Evolutionary conservation across 2,329 filamentous ascomycete species (phyloP).

Genomic region (Alternaria metachromatica): DNA sequence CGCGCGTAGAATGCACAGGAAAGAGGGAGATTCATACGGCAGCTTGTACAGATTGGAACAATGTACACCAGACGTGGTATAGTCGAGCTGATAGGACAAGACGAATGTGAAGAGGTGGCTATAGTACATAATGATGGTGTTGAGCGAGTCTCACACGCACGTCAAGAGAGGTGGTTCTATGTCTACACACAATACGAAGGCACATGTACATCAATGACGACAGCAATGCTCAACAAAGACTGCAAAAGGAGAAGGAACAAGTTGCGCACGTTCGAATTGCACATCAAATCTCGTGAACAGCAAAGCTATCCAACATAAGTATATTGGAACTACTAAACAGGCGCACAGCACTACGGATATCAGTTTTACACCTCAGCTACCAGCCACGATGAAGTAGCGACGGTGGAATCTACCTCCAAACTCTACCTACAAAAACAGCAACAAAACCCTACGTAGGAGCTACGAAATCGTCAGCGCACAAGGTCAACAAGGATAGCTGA

Average conservation of each 20-base stretch:
- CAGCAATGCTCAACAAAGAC: background rate
- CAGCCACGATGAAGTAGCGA: background rate
- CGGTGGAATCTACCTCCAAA: background rate
- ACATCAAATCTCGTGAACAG: background rate
- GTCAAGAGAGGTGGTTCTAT: background rate
- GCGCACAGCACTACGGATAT: background rate
- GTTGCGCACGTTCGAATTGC: background rate
- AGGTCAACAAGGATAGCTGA: background rate
- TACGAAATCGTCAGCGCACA: background rate
- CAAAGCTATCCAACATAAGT: background rate
- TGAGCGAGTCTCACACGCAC: background rate
- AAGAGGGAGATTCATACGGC: background rate
- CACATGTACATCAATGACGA: background rate
- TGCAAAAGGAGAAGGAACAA: background rate
- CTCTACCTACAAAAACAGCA: background rate
- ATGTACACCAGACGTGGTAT: background rate
- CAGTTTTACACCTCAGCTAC: background rate
- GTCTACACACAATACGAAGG: background rate
- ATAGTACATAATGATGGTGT: background rate
- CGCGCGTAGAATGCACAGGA: constrained; percentile 61
- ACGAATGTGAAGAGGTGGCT: background rate
- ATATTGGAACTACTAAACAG: background rate
- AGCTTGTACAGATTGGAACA: background rate
- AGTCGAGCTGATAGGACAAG: background rate
- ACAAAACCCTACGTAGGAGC: background rate